These are phyloP conservation scores for Amylocarpus encephaloides DNA, from an alignment of 2,329 filamentous ascomycete genomes.

Conservation along the genomic window DNA sequence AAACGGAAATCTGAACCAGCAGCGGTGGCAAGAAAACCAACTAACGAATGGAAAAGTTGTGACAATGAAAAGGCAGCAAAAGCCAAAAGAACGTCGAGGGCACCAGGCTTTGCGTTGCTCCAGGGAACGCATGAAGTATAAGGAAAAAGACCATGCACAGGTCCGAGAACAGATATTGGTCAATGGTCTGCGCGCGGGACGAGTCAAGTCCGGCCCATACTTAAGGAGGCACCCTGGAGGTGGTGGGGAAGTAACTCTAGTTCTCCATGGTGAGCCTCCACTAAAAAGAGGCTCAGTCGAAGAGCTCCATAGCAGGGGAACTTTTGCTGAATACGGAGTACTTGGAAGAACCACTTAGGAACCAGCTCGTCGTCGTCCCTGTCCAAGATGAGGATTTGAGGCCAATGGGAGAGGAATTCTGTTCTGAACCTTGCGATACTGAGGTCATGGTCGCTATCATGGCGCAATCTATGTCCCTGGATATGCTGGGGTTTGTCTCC, in stretches of 20 bases:
- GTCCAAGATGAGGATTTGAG: neutral
- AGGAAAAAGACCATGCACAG: slow-evolving; percentile 22
- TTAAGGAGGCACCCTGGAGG: slow-evolving; percentile 13
- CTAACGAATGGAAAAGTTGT: slow-evolving; percentile 23
- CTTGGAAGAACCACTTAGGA: neutral
- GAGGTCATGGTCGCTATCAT: slow-evolving; percentile 9
- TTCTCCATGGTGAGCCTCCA: slow-evolving; percentile 15
- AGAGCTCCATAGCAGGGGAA: neutral
- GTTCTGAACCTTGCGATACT: slow-evolving; percentile 4
- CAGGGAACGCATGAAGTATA: slow-evolving; percentile 31
- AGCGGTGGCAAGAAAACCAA: slow-evolving; percentile 24
- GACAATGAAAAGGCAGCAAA: slow-evolving; percentile 25
- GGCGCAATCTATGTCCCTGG: slow-evolving; percentile 8
- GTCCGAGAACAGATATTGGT: slow-evolving; percentile 12
- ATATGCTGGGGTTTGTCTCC: slow-evolving; percentile 6
- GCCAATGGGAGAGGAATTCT: too few species aligned
- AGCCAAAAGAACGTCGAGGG: slow-evolving; percentile 24
- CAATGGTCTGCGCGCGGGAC: slow-evolving; percentile 26
- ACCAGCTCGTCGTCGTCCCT: neutral
- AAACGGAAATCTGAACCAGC: slow-evolving; percentile 31
- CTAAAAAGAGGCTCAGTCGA: slow-evolving; percentile 3
- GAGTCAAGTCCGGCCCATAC: slow-evolving; percentile 18
- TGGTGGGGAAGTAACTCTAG: slow-evolving; percentile 13
- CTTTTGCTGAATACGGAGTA: neutral
- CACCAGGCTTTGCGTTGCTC: slow-evolving; percentile 16